These are phyloP conservation scores for Alternaria hordeiaustralica DNA, from an alignment of 2,329 filamentous ascomycete species.

Conservation along the genomic window DNA sequence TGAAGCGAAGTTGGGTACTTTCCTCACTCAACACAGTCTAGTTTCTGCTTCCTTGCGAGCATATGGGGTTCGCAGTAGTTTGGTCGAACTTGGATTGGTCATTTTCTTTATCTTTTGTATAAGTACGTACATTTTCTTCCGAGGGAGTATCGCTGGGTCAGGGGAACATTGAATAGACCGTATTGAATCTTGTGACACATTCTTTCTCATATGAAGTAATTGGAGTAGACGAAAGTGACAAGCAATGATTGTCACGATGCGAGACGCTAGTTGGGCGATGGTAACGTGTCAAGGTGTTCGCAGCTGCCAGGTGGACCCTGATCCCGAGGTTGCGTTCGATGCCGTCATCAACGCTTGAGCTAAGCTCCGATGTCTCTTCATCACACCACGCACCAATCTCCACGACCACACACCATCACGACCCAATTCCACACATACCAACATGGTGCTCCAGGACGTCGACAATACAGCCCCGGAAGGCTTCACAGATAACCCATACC, in stretches of 20 bases:
- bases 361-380: conserved; percentile 13
- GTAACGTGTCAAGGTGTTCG: conserved; percentile 8
- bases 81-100: conserved; percentile 3
- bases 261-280: neutral
- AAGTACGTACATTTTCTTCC: conserved; percentile 16
- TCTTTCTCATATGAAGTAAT: neutral
- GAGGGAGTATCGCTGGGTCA: conserved; percentile 5
- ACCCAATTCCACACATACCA: conserved; percentile 22
- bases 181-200: neutral
- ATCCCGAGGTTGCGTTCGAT: conserved; percentile 21
- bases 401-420: conserved; percentile 42
- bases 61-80: conserved; percentile 14
- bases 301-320: conserved; percentile 12
- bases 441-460: conserved; percentile 53
- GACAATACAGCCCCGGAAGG: conserved; percentile 37
- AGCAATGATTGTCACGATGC: neutral
- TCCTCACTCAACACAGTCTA: conserved; percentile 6
- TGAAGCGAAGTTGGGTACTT: conserved; percentile 3
- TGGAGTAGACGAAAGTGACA: neutral
- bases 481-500: conserved; percentile 39
- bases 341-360: conserved; percentile 36
- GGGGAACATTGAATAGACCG: conserved; percentile 16
- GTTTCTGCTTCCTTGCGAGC: conserved; percentile 15
- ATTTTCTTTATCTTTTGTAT: conserved; percentile 16
- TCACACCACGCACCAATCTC: conserved; percentile 22